Conservation (phyloP, 768 basidiomycete species). For the Tricholoma bakamatsutake region DNA sequence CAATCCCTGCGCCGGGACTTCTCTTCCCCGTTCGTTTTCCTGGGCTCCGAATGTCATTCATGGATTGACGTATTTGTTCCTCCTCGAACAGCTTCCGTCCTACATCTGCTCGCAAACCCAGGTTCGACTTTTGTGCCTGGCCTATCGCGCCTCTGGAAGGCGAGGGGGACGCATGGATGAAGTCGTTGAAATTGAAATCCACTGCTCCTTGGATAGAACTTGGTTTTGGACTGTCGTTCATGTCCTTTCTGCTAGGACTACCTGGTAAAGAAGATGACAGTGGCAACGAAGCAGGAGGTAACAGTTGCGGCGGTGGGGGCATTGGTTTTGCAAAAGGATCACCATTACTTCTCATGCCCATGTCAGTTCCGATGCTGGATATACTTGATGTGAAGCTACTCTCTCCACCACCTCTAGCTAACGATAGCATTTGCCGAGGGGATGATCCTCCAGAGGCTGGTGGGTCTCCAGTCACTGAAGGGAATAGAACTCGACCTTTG, state of each 20-base stretch:
- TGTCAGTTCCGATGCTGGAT: conserved; percentile 30
- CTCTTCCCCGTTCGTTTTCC: conserved; percentile 25
- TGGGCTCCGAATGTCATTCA: conserved; percentile 20
- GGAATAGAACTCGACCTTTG: conserved; percentile 69
- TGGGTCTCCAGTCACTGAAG: conserved; percentile 25
- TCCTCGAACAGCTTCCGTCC: conserved; percentile 69
- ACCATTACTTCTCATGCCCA: conserved; percentile 11
- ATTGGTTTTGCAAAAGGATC: conserved; percentile 1
- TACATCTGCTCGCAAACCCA: conserved; percentile 55
- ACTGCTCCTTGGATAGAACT: conserved; percentile 28
- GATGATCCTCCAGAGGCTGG: conserved; percentile 7
- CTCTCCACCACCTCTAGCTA: conserved; percentile 27
- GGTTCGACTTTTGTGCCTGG: conserved; percentile 32
- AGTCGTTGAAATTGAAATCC: conserved; percentile 65
- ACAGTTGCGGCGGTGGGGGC: conserved; percentile 18
- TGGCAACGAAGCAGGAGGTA: conserved; percentile 29
- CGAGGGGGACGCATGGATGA: conserved; percentile 68
- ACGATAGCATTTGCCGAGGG: conserved; percentile 7
- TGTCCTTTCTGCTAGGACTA: conserved; percentile 18
- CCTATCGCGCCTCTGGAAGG: conserved; percentile 34
- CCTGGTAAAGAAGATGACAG: conserved; percentile 15
- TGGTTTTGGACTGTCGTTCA: conserved; percentile 27
- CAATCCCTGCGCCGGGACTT: conserved; percentile 37
- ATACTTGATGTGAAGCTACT: conserved; percentile 36
- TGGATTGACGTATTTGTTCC: conserved; percentile 47